phyloP scores from a whole-genome alignment of 805 yeast species.

The Diddensiella transvaalensis region DNA sequence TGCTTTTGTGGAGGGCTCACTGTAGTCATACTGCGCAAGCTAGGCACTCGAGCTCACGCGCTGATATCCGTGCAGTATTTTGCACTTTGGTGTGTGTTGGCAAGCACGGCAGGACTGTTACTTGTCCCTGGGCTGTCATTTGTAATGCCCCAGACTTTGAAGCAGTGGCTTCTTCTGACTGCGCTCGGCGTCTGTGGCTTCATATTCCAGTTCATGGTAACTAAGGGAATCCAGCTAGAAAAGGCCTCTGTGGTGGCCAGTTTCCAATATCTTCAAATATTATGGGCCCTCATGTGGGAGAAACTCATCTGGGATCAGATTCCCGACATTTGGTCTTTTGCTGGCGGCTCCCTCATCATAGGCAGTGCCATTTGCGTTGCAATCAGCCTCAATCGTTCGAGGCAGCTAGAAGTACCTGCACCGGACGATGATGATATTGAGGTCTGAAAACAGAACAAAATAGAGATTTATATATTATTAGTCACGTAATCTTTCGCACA shows the following conservation, averaged over 20 bases:
- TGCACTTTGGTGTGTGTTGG: conserved; percentile 55
- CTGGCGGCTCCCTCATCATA: conserved; percentile 68
- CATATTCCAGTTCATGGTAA: conserved; percentile 70
- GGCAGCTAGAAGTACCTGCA: background rate
- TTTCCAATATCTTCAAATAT: conserved; percentile 70
- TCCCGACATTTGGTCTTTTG: conserved; percentile 63
- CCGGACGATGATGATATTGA: background rate
- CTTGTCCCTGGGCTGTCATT: conserved; percentile 57
- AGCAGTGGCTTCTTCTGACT: conserved; percentile 64
- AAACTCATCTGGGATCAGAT: conserved; percentile 63
- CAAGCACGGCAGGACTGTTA: conserved; percentile 51
- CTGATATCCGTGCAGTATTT: conserved; percentile 74
- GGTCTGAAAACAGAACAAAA: background rate
- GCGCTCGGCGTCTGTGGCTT: conserved; percentile 76
- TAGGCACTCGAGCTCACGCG: conserved; percentile 79
- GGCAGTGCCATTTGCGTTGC: conserved; percentile 57
- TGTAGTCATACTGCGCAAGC: conserved; percentile 64
- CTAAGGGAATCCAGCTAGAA: conserved; percentile 81
- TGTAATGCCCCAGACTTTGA: conserved; percentile 53
- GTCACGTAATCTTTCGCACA: too few species aligned
- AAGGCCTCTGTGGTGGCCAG: conserved; percentile 72
- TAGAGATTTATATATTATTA: too few species aligned
- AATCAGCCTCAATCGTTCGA: background rate
- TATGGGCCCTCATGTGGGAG: conserved; percentile 79
- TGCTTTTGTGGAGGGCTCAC: conserved; percentile 68